phyloP scores from a whole-genome alignment of 2,329 filamentous ascomycete genomes.

The Oidium heveae region DNA sequence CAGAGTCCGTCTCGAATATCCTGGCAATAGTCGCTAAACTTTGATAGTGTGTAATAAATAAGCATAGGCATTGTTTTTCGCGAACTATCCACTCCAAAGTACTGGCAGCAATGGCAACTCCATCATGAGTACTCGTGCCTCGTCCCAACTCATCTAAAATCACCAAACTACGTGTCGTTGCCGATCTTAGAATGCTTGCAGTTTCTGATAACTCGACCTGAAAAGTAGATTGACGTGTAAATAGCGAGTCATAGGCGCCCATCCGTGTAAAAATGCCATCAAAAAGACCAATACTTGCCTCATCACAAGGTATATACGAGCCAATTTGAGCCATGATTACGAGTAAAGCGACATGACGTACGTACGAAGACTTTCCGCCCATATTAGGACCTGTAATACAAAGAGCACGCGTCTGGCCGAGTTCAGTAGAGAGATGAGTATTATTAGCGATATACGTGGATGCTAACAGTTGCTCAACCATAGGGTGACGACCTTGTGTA shows the following conservation, averaged over 20 bases:
- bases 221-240: constrained; percentile 84
- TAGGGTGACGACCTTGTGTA: constrained; percentile 61
- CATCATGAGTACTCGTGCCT: constrained; percentile 85
- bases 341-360: constrained; percentile 75
- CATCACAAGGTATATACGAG: constrained; percentile 48
- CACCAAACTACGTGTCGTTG: constrained; percentile 61
- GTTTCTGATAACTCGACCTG: constrained; percentile 96
- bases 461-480: constrained; percentile 77
- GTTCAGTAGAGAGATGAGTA: constrained; percentile 39
- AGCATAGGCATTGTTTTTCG: constrained; percentile 48
- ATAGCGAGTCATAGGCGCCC: constrained; percentile 85
- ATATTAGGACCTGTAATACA: constrained; percentile 95
- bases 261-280: constrained; percentile 91
- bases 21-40: constrained; percentile 46
- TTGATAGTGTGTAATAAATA: constrained; percentile 98
- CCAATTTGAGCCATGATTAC: constrained; percentile 87
- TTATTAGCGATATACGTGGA: constrained; percentile 81
- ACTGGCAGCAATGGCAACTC: constrained; percentile 81
- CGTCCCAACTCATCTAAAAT: constrained; percentile 87
- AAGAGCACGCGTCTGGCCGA: constrained; percentile 24
- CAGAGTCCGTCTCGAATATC: constrained; percentile 32
- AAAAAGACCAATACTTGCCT: constrained; percentile 37
- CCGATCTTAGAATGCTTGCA: constrained; percentile 67
- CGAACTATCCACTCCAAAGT: constrained; percentile 67
- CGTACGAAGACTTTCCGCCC: constrained; percentile 96